phyloP scores from a whole-genome alignment of 495 filamentous ascomycete genomes.

The Ramalina intermedia region DNA sequence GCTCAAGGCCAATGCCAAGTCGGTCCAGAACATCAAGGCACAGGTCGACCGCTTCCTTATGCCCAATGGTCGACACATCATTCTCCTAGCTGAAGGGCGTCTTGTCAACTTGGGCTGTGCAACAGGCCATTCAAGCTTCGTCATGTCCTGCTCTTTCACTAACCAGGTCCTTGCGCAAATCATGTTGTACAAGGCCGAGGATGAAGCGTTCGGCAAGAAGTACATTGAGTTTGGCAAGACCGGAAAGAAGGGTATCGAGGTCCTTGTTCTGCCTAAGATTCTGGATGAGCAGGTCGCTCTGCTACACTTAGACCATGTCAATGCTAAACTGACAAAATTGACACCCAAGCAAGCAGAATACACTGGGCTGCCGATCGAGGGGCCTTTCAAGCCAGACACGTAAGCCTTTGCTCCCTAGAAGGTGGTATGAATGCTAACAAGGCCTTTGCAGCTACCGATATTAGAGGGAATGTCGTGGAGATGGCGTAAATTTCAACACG shows the following conservation, averaged over 20 bases:
- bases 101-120: conserved; percentile 98
- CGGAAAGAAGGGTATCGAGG: conserved; percentile 76
- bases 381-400: conserved; percentile 88
- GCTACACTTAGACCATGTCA: conserved; percentile 87
- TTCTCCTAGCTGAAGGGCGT: conserved; percentile 94
- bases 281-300: conserved; percentile 95
- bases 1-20: conserved; percentile 91
- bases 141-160: conserved; percentile 99
- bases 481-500: conserved; percentile 40
- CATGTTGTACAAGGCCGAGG: conserved; percentile 87
- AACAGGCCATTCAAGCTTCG: conserved; percentile 97
- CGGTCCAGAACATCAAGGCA: conserved; percentile 96
- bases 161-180: conserved; percentile 99
- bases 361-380: conserved; percentile 66
- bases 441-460: conserved; percentile 26
- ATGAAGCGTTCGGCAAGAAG: conserved; percentile 75
- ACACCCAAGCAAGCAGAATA: conserved; percentile 84
- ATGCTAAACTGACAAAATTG: conserved; percentile 80
- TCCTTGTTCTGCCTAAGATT: conserved; percentile 97
- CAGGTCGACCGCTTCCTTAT: conserved; percentile 97
- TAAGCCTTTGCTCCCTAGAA: conserved; percentile 14
- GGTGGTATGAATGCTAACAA: neutral
- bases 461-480: conserved; percentile 19
- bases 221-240: conserved; percentile 91
- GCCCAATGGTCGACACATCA: conserved; percentile 88